A percentile compares a stretch with the other conserved stretches of the same genome.
Conservation (phyloP, 345 rosid genomes). For the Kandelia obovata region DNA sequence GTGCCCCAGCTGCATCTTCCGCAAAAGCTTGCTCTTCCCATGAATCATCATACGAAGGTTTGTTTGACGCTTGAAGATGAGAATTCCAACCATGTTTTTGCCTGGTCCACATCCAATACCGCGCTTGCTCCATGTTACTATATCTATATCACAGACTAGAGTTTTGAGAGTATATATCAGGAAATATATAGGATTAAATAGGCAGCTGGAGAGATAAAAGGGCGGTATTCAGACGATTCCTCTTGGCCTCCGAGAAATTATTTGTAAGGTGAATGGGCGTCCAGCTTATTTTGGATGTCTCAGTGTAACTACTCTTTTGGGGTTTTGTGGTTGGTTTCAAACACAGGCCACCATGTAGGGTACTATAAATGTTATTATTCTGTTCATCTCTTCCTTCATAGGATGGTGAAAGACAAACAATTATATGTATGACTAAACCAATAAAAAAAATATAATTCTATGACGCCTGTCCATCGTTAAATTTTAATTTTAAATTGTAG, state of each 20-base stretch:
- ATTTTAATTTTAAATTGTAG: too few species aligned
- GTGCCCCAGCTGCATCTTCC: conserved; percentile 27
- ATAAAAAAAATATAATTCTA: too few species aligned
- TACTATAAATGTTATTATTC: background rate
- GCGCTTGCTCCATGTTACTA: conserved; percentile 37
- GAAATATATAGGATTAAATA: background rate
- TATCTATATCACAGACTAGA: background rate
- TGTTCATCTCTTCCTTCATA: too few species aligned
- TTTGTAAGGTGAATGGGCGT: conserved; percentile 44
- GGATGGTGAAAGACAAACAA: too few species aligned
- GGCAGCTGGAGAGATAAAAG: background rate
- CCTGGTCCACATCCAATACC: conserved; percentile 50
- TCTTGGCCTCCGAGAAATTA: conserved; percentile 18
- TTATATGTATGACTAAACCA: too few species aligned
- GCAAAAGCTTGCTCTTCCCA: conserved; percentile 41
- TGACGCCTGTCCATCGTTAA: too few species aligned
- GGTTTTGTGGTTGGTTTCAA: conserved; percentile 22
- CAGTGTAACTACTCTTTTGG: conserved; percentile 23
- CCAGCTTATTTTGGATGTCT: conserved; percentile 36
- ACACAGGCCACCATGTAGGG: conserved; percentile 8
- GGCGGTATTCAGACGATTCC: background rate
- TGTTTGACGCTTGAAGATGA: conserved; percentile 29
- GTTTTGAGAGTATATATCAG: background rate
- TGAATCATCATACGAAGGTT: conserved; percentile 45
- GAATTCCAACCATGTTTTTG: conserved; percentile 36